phyloP scores from a whole-genome alignment of 805 yeast species.

The Candida ovalis region DNA sequence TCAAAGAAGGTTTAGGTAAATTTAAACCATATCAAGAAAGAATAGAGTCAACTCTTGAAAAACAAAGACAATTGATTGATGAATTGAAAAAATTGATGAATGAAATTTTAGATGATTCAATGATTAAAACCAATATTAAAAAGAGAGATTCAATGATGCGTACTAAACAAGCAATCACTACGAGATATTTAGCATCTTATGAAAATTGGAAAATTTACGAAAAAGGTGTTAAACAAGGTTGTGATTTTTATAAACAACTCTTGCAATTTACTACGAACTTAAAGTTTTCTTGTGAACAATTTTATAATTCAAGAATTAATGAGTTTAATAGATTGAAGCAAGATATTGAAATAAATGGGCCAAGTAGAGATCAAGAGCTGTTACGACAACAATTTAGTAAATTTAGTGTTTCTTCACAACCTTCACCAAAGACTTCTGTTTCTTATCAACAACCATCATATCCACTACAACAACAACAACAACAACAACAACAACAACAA shows the following conservation, averaged over 20 bases:
- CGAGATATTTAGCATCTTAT: slow-evolving; percentile 45
- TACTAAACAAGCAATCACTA: slow-evolving; percentile 35
- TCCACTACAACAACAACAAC: slow-evolving; percentile 5
- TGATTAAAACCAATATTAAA: slow-evolving; percentile 40
- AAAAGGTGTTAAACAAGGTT: slow-evolving; percentile 59
- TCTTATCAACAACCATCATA: slow-evolving; percentile 19
- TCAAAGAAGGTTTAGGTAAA: slow-evolving; percentile 70
- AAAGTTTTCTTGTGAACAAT: slow-evolving; percentile 24
- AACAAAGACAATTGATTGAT: slow-evolving; percentile 51
- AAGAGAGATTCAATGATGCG: slow-evolving; percentile 39
- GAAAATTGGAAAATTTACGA: slow-evolving; percentile 55
- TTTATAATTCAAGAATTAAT: slow-evolving; percentile 27
- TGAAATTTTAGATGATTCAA: slow-evolving; percentile 42
- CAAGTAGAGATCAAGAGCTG: slow-evolving; percentile 20
- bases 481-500: slow-evolving; percentile 10
- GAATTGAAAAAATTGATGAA: slow-evolving; percentile 42
- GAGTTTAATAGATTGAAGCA: slow-evolving; percentile 20
- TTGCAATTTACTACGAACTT: slow-evolving; percentile 32
- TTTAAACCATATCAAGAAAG: slow-evolving; percentile 67
- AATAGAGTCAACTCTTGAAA: slow-evolving; percentile 61
- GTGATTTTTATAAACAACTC: slow-evolving; percentile 56
- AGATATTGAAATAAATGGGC: slow-evolving; percentile 12
- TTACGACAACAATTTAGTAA: slow-evolving; percentile 17
- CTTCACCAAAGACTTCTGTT: slow-evolving; percentile 8
- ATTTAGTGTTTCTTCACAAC: slow-evolving; percentile 13